These are phyloP conservation scores for Tephrocybe rancida DNA, from an alignment of 768 basidiomycete genomes.

Conservation along the genomic window DNA sequence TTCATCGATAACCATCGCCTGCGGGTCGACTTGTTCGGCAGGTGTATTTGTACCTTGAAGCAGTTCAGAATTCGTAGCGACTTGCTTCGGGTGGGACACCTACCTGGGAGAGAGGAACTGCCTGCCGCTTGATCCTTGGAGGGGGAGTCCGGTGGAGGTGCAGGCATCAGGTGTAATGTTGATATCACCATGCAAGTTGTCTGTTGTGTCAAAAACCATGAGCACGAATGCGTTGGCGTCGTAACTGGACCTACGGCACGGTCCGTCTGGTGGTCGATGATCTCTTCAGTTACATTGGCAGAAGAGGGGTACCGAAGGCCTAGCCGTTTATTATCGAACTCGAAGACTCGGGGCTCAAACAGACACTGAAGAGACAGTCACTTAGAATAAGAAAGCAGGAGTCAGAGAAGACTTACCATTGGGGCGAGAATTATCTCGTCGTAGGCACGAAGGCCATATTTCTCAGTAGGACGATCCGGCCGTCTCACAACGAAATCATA, in stretches of 20 bases:
- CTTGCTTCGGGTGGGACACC: neutral
- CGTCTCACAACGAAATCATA: constrained; percentile 89
- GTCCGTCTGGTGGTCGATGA: constrained; percentile 57
- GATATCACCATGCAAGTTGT: constrained; percentile 92
- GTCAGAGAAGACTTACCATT: constrained; percentile 57
- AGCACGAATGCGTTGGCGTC: constrained; percentile 7
- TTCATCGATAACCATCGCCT: constrained; percentile 32
- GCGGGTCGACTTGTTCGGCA: constrained; percentile 32
- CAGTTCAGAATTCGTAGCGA: neutral
- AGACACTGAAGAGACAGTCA: constrained; percentile 65
- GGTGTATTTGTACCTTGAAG: constrained; percentile 19
- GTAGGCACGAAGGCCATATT: constrained; percentile 89
- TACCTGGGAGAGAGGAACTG: constrained; percentile 17
- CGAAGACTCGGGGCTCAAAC: constrained; percentile 91
- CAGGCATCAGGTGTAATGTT: constrained; percentile 74
- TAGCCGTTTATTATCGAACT: constrained; percentile 78
- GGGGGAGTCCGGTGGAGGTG: constrained; percentile 25
- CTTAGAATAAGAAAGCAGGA: neutral
- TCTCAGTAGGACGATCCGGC: constrained; percentile 76
- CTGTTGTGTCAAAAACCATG: constrained; percentile 39
- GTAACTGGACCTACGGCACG: constrained; percentile 44
- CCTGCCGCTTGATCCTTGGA: constrained; percentile 16
- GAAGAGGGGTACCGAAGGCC: constrained; percentile 50
- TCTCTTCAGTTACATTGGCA: constrained; percentile 74
- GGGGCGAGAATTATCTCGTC: constrained; percentile 96